Conservation (phyloP, 225 moss, liverwort and hornwort genomes). For the Polytrichum formosum region DNA sequence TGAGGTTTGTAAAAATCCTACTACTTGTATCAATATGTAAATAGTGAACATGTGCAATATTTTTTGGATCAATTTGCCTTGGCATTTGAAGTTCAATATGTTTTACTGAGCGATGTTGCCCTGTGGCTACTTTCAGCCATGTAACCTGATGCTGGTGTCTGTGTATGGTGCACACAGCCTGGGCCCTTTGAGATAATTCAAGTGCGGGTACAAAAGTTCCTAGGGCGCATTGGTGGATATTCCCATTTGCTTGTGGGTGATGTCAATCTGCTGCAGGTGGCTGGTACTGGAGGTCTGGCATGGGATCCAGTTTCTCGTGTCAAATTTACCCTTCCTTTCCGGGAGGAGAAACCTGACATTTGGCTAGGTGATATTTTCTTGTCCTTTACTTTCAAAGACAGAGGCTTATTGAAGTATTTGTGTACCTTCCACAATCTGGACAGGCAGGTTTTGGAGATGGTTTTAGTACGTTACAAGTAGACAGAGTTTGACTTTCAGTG, state of each 20-base stretch:
- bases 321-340: slow-evolving; percentile 79
- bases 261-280: slow-evolving; percentile 64
- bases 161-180: slow-evolving; percentile 35
- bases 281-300: slow-evolving; percentile 83
- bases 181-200: slow-evolving; percentile 72
- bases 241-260: slow-evolving; percentile 75
- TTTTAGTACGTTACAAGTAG: no score
- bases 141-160: neutral
- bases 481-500: no score
- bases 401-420: no score
- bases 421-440: no score
- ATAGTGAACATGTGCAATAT: no score
- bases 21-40: no score
- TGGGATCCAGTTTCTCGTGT: slow-evolving; percentile 85
- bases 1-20: no score
- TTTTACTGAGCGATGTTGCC: no score
- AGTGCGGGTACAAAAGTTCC: slow-evolving; percentile 82
- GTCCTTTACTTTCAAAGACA: neutral
- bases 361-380: slow-evolving; percentile 66
- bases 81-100: no score
- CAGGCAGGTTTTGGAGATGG: no score
- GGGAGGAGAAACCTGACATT: slow-evolving; percentile 77
- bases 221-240: slow-evolving; percentile 77
- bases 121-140: no score
- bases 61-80: no score